phyloP scores from a whole-genome alignment of 306 rosid genomes.

The Lathyrus sativus region DNA sequence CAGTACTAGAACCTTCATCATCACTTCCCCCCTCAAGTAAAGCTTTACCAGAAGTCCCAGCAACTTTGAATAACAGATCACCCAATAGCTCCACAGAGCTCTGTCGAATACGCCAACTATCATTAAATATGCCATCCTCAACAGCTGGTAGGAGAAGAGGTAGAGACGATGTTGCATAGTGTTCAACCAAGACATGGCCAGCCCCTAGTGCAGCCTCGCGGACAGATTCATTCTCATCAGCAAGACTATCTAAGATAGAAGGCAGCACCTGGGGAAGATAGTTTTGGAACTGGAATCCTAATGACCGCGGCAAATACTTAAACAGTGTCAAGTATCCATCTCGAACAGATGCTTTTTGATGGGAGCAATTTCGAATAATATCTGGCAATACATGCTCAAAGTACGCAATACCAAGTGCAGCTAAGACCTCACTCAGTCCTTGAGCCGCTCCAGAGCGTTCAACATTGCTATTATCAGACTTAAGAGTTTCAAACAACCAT shows the following conservation, averaged over 20 bases:
- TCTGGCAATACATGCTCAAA: conserved; percentile 96
- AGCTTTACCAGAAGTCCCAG: conserved; percentile 99
- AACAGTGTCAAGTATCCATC: conserved; percentile 94
- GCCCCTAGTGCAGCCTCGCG: conserved; percentile 99
- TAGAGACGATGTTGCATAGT: conserved; percentile 94
- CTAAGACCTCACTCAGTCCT: conserved; percentile 97
- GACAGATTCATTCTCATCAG: conserved; percentile 98
- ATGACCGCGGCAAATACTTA: conserved; percentile 94
- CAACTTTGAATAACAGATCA: conserved; percentile 95
- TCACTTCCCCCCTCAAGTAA: conserved; percentile 99
- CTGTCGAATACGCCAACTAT: conserved; percentile 96
- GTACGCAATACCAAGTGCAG: conserved; percentile 87
- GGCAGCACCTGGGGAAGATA: conserved; percentile 91
- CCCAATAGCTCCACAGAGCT: conserved; percentile 97
- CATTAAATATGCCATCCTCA: conserved; percentile 96
- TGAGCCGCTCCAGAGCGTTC: conserved; percentile 99
- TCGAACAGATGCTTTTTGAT: conserved; percentile 90
- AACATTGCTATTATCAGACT: conserved; percentile 94
- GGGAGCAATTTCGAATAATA: conserved; percentile 85
- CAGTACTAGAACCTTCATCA: conserved; percentile 99
- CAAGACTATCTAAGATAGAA: conserved; percentile 96
- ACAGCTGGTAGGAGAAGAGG: conserved; percentile 96
- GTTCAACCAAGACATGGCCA: conserved; percentile 95
- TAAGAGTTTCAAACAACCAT: conserved; percentile 93
- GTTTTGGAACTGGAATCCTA: conserved; percentile 89